Evolutionary conservation across 139 green algal species (phyloP), one percentile per base, ranked within the genome.

Genomic region (Chlamydomonas schloesseri): DNA sequence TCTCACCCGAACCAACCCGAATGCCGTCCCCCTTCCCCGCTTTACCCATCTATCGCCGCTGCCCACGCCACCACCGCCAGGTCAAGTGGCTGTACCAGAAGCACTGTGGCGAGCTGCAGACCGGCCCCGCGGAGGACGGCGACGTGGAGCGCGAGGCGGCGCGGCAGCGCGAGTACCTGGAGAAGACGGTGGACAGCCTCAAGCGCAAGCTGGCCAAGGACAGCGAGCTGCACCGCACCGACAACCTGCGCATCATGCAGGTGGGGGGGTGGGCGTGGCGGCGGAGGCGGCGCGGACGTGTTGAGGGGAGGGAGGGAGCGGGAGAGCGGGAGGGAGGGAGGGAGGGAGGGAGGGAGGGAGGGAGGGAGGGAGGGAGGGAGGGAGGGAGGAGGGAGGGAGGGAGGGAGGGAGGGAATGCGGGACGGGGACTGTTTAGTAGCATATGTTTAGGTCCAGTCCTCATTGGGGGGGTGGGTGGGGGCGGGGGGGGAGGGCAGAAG

Each of bases 141-240:
- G 92, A 95, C 73, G 90, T 96, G 65, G 91, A 94, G 69, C 80
- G 87, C 0, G 96, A 98, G 90, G 88, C 83, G 58, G 70, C 87
- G 4, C 64, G 82, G 69, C 94, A 98, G 88, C 83, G 93, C 0
- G 93, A 95, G 87, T 96, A 96, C 90, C 90, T 98, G 80, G 93
- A 98, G 91, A 95, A 94, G 81, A 96, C 91, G 6, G 92, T 83
- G 60, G 76, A 83, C 78, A 73, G 58, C 42, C 89, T 98, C 8
- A 96, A 97, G 90, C 86, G 84, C 33, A 96, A 98, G 93, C 90
- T 98, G 72, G 84, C 92, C 2, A 95, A 94, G 83, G 93, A 98
- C 80, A 91, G 57, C 9, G 91, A 95, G 81, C 79, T 95, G 84
- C 93, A 96, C 86, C 77, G 89, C 18, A 91, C 86, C 36, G 93